Evolutionary conservation across 1,284 basidiomycete species (phyloP).

Genomic region (Leccinum griseonigrum): DNA sequence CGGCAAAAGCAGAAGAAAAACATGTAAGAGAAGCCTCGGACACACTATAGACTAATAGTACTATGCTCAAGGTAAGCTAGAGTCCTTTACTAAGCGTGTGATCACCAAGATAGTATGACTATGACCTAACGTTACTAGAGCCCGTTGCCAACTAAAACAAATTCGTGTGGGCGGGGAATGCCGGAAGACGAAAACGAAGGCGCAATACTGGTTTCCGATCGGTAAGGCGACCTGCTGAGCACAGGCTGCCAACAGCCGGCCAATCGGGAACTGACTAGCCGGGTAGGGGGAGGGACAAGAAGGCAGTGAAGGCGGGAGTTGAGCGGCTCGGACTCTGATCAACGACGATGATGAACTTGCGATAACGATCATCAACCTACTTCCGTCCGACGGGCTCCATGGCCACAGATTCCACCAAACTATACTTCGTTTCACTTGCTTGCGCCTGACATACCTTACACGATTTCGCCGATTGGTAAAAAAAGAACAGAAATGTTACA

Average conservation of each 20-base stretch:
- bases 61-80: neutral
- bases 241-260: neutral
- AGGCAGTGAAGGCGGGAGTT: constrained; percentile 10
- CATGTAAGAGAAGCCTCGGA: neutral
- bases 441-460: neutral
- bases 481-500: neutral
- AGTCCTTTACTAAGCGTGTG: neutral
- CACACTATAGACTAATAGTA: neutral
- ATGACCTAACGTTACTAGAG: neutral
- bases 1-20: neutral
- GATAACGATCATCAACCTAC: constrained; percentile 14
- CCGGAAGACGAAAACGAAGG: neutral
- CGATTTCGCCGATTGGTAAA: neutral
- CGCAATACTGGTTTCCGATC: neutral
- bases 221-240: neutral
- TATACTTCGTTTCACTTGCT: neutral
- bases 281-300: neutral
- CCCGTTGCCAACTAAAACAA: neutral
- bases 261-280: neutral
- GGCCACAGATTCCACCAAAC: neutral
- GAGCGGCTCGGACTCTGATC: constrained; percentile 4
- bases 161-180: neutral
- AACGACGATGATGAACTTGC: neutral
- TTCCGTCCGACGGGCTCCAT: neutral
- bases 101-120: neutral